Base-by-base conservation (phyloP, 2,329 filamentous ascomycete genomes). In the Fusarium marasasianum region DNA sequence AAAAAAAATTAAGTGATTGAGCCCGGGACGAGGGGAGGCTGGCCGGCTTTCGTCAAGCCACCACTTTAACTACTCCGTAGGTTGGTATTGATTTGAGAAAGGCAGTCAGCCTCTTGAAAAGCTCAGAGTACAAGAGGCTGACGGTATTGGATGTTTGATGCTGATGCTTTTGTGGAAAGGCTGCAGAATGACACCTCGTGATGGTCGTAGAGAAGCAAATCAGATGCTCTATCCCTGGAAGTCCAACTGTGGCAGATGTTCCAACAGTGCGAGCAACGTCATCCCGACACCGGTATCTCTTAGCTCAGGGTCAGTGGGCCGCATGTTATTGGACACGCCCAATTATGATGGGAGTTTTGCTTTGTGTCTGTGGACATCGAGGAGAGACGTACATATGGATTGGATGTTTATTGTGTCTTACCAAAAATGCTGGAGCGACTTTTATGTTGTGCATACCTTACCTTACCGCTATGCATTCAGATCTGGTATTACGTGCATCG, bases 401-500 rank as follows among this genome's bases (percentile, higher is more conserved):
- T 69, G 48, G 18, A 37, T 50, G 40, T 22, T 66, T 57, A 24
- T 53, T 61, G 53, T 76, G 55, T 73, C 54, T 71, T 71, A 38
- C 17, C n/a, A 14, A 48, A 57, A 48, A 57, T 57, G 59, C 20
- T 71, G 58, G 44, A 73, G 61, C 59, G 58, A 63, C 62, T 68
- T 68, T 69, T 71, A 76, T 77, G 75, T 77, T 77, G 73, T 77
- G 75, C 75, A 76, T 77, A 60, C 33, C 33, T 35, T 77, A 60
- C 33, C 33, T 35, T 35, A 17, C 70, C 48, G 50, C 74, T 77
- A 62, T 76, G 71, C 73, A 76, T 69, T 54, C 43, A 69, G 73
- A 73, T 72, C 72, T 71, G 48, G 54, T 66, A 70, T 66, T 71
- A 54, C 70, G 55, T 77, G 72, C 67, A 71, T 69, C 64, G 55